Evolutionary conservation across 2,329 filamentous ascomycete species (phyloP).

Genomic region (Colletotrichum scovillei): DNA sequence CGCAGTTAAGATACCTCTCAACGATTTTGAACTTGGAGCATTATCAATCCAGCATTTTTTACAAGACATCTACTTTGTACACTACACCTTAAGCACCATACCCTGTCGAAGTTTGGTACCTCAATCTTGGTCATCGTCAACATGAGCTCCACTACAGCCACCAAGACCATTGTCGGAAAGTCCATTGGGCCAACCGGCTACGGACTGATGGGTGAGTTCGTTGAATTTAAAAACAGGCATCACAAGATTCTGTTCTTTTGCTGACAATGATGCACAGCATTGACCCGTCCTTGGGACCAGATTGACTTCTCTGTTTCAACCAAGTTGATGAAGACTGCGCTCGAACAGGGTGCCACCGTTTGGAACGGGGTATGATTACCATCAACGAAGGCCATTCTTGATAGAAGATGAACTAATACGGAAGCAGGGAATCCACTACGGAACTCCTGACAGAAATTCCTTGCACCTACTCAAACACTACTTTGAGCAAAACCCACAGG

Average conservation of each 20-base stretch:
- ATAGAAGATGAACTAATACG: neutral
- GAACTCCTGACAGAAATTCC: constrained; percentile 59
- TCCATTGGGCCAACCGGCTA: neutral
- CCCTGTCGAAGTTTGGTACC: too few relatives aligned
- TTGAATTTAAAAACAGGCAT: neutral
- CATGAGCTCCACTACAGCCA: too few relatives aligned
- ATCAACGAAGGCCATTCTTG: too few relatives aligned
- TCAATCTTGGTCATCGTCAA: too few relatives aligned
- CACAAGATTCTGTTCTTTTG: neutral
- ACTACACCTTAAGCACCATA: too few relatives aligned
- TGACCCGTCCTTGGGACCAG: neutral
- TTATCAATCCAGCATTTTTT: too few relatives aligned
- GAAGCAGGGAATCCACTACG: constrained; percentile 53
- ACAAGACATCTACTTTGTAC: too few relatives aligned
- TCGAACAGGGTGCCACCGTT: constrained; percentile 33
- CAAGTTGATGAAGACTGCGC: constrained; percentile 34
- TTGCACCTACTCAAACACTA: constrained; percentile 64
- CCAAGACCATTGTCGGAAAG: neutral
- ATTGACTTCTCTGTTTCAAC: neutral
- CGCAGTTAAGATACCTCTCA: too few relatives aligned
- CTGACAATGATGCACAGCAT: too few relatives aligned
- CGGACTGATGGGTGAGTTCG: constrained; percentile 3
- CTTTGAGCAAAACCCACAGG: constrained; percentile 65
- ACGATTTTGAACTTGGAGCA: too few relatives aligned
- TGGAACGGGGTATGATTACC: constrained; percentile 28